Evolutionary conservation across 257 asterid species (phyloP), one percentile per base, ranked within the genome.

Genomic region (Primulina eburnea): DNA sequence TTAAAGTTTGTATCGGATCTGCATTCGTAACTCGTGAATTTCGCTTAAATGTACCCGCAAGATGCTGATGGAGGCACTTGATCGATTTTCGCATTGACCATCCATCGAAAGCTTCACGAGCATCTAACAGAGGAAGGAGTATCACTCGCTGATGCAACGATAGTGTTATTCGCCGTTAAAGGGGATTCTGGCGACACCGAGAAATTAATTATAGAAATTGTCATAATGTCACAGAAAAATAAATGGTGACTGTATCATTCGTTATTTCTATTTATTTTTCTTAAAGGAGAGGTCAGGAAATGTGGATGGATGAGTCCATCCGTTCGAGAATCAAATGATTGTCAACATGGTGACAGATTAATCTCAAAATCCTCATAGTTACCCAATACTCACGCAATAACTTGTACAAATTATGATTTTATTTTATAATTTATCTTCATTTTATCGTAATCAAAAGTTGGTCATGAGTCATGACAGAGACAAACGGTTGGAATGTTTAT

Each of bases 381-480:
- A 35, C 40, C 75, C 75, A 52, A 64, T 67, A 60, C 56, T 29
- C 53, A 69, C 59, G 77, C 72, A 79, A 79, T 5, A 67, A 6
- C 64, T 34, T 30, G 14, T 37, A 12, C 34, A 50, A 43, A 64
- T 32, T 2, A 50, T 20, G 16, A 7, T 28, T 40, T 64, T 64
- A 18, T 17, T 14, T 34, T 26, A 47, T 62, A 17, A 47, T 32
- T 34, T 30, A 35, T 21, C 16, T 10, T 52, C 20, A 1, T n/a
- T 52, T 35, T 59, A 60, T 53, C 53, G 29, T 72, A 70, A 38
- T 69, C 58, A 50, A 53, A 65, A 71, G 76, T 79, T 74, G 77
- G 79, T 57, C 24, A 20, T 61, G 81, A 85, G 79, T 57, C 24
- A 20, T 61, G 81, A 85, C 52, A 78, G 66, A 72, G 77, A 78